Conservation (phyloP, 2,329 filamentous ascomycete genomes). For the Fonsecaea pedrosoi region DNA sequence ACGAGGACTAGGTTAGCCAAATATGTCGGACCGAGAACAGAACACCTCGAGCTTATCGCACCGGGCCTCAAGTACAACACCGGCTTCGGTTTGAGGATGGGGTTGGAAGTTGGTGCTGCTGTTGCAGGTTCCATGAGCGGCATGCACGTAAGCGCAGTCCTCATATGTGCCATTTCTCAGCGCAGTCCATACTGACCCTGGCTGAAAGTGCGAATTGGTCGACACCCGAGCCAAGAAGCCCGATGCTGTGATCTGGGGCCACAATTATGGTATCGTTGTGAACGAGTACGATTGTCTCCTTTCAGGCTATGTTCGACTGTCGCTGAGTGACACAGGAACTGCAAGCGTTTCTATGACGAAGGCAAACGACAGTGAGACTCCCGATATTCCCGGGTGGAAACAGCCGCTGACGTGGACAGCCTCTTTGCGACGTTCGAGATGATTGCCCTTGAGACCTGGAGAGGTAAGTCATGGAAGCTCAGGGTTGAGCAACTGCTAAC, state of each 20-base stretch:
- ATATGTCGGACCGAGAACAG: conserved; percentile 49
- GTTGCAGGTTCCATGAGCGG: conserved; percentile 51
- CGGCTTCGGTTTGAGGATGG: conserved; percentile 51
- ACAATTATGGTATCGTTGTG: conserved; percentile 55
- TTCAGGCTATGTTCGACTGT: background rate
- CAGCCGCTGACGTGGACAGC: conserved; percentile 15
- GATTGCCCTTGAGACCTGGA: conserved; percentile 51
- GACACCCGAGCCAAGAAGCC: conserved; percentile 52
- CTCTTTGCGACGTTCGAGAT: conserved; percentile 55
- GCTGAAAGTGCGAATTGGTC: conserved; percentile 47
- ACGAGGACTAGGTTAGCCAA: conserved; percentile 33
- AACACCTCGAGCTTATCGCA: conserved; percentile 51
- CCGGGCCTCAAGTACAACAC: conserved; percentile 51
- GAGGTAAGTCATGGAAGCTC: conserved; percentile 23
- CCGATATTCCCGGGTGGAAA: background rate
- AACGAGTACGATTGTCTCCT: conserved; percentile 39
- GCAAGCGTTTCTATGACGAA: conserved; percentile 50
- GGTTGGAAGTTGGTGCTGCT: conserved; percentile 50
- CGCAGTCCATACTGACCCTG: background rate
- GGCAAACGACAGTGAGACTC: conserved; percentile 44
- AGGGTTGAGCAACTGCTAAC: background rate
- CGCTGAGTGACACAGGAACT: conserved; percentile 39
- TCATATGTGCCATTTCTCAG: background rate
- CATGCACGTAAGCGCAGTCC: conserved; percentile 43
- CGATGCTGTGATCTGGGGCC: conserved; percentile 51